These are phyloP conservation scores for Talaromyces pinophilus DNA, from an alignment of 2,329 filamentous ascomycete genomes.

Conservation along the genomic window DNA sequence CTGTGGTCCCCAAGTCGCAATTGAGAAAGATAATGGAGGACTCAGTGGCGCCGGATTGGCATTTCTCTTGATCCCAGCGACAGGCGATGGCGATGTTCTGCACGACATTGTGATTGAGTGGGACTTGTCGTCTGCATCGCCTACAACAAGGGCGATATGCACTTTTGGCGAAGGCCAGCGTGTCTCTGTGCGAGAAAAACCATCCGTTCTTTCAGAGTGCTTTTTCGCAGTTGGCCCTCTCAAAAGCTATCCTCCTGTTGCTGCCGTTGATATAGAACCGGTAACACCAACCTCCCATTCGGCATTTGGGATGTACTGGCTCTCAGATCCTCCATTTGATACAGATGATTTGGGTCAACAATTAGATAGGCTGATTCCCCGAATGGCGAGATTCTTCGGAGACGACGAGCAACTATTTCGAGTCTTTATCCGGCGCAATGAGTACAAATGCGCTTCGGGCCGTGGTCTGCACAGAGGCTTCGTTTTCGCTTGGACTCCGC, in stretches of 20 bases:
- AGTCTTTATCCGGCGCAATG: constrained; percentile 13
- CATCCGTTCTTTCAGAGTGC: not conserved
- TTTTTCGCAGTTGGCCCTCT: constrained; percentile 12
- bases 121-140: not conserved
- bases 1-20: not conserved
- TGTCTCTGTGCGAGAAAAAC: constrained; percentile 2
- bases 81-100: not conserved
- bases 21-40: not conserved
- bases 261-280: not conserved
- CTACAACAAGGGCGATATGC: not conserved
- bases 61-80: constrained; percentile 4
- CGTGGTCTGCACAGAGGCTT: constrained; percentile 7
- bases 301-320: constrained; percentile 5
- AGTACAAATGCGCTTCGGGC: constrained; percentile 10
- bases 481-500: constrained; percentile 13
- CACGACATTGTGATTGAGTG: constrained; percentile 9
- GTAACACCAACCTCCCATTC: not conserved
- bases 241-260: constrained; percentile 4
- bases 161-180: constrained; percentile 12
- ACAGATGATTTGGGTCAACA: not conserved
- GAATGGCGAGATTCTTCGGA: constrained; percentile 3
- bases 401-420: constrained; percentile 4
- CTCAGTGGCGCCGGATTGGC: constrained; percentile 5
- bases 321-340: constrained; percentile 10
- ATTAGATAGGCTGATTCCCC: not conserved